A percentile compares a stretch with the other conserved stretches of the same genome.
These are phyloP conservation scores for Pythium biforme DNA, from an alignment of 352 stramenopile genomes.

Conservation along the genomic window DNA sequence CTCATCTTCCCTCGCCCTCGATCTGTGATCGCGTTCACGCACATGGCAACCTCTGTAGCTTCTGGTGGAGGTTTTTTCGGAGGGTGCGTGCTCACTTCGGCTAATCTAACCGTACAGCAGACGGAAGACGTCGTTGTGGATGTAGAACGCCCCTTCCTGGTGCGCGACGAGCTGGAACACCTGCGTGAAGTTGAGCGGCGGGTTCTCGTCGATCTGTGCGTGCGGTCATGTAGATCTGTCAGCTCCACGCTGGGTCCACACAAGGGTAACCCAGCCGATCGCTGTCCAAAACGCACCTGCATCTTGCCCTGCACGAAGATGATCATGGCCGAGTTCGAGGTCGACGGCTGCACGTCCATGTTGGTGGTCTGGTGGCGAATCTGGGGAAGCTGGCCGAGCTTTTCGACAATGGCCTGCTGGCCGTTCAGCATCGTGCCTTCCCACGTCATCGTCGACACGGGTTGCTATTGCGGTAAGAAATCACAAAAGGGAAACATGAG, in stretches of 20 bases:
- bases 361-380: constrained; percentile 85
- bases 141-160: constrained; percentile 93
- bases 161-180: constrained; percentile 96
- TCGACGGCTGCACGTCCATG: constrained; percentile 93
- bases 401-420: constrained; percentile 88
- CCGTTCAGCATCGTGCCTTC: constrained; percentile 66
- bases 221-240: too few species aligned
- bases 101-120: constrained; percentile 93
- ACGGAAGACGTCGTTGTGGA: constrained; percentile 98
- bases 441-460: constrained; percentile 76
- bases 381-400: constrained; percentile 71
- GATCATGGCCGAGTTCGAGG: constrained; percentile 89
- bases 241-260: too few species aligned
- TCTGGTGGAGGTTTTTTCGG: neutral
- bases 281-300: constrained; percentile 27
- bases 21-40: neutral
- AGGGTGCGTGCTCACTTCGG: neutral
- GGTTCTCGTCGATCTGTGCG: constrained; percentile 91
- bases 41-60: neutral
- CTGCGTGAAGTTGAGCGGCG: constrained; percentile 96
- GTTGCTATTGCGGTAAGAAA: constrained; percentile 66
- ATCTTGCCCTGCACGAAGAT: constrained; percentile 95
- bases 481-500: constrained; percentile 12
- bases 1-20: neutral
- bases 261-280: too few species aligned